Percentiles rank a stretch among this genome's conserved stretches.
These are phyloP conservation scores for Monosporozyma siamensis DNA, from an alignment of 805 yeast genomes.

Conservation along the genomic window DNA sequence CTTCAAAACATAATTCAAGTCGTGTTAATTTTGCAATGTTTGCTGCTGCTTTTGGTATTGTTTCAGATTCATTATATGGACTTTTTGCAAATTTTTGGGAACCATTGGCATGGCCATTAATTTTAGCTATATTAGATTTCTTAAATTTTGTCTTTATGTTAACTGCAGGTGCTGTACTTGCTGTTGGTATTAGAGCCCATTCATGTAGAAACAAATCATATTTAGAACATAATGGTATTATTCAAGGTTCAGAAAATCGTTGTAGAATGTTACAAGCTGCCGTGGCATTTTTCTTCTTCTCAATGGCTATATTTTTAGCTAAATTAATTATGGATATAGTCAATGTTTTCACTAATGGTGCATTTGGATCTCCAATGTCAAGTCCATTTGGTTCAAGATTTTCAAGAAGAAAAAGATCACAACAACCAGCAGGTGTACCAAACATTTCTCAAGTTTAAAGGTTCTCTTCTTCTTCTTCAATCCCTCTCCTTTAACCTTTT, in stretches of 20 bases:
- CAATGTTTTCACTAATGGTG: constrained; percentile 38
- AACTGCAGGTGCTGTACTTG: constrained; percentile 89
- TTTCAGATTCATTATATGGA: constrained; percentile 74
- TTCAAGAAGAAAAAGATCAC: constrained; percentile 22
- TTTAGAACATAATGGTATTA: constrained; percentile 52
- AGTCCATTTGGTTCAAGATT: constrained; percentile 13
- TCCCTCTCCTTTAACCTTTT: neutral
- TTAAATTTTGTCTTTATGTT: constrained; percentile 84
- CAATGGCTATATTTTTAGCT: constrained; percentile 65
- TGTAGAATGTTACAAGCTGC: constrained; percentile 92
- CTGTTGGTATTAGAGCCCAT: constrained; percentile 78
- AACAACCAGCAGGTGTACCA: constrained; percentile 54
- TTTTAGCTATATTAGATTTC: constrained; percentile 67
- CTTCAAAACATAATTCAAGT: constrained; percentile 45
- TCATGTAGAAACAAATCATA: constrained; percentile 66
- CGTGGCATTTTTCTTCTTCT: constrained; percentile 73
- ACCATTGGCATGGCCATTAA: constrained; percentile 72
- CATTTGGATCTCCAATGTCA: constrained; percentile 11
- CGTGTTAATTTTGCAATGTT: constrained; percentile 85
- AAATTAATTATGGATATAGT: constrained; percentile 44
- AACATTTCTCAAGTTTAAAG: constrained; percentile 78
- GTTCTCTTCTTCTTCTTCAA: constrained; percentile 2
- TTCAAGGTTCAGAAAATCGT: constrained; percentile 71
- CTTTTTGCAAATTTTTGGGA: constrained; percentile 63
- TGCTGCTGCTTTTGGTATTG: constrained; percentile 75